These are phyloP conservation scores for Boechera retrofracta DNA, from an alignment of 345 rosid species.

Conservation along the genomic window DNA sequence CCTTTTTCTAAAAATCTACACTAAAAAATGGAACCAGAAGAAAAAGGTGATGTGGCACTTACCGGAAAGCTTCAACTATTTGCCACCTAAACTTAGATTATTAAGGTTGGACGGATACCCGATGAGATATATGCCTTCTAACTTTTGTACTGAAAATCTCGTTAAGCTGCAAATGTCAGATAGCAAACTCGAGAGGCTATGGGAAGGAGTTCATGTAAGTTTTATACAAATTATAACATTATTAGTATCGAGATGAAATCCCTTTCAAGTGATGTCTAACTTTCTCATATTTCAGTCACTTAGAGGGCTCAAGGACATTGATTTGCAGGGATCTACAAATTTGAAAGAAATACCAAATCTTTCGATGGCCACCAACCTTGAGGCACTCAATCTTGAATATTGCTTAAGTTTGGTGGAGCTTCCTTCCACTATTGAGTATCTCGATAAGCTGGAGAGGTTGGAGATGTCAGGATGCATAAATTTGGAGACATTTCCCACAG, in stretches of 20 bases:
- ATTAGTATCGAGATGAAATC: no score
- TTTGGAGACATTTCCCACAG: background rate
- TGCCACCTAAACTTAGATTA: background rate
- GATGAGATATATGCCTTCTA: background rate
- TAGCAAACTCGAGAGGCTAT: background rate
- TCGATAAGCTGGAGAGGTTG: constrained; percentile 7
- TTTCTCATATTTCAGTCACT: no score
- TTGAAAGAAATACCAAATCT: no score
- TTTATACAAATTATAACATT: background rate
- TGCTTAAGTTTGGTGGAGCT: constrained; percentile 31
- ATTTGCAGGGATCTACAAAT: no score
- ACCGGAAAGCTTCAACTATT: background rate
- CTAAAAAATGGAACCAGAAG: background rate
- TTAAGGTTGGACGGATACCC: background rate
- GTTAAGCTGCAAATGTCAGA: background rate
- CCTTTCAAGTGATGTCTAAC: no score
- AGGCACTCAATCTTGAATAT: background rate
- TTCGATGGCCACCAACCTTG: constrained; percentile 16
- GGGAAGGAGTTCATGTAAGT: background rate
- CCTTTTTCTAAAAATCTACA: background rate
- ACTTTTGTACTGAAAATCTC: background rate
- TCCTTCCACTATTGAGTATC: background rate
- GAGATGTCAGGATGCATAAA: background rate
- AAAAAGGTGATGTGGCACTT: background rate
- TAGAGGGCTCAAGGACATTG: no score